phyloP scores from a whole-genome alignment of 2,329 filamentous ascomycete genomes.

The Rutstroemia sp. region DNA sequence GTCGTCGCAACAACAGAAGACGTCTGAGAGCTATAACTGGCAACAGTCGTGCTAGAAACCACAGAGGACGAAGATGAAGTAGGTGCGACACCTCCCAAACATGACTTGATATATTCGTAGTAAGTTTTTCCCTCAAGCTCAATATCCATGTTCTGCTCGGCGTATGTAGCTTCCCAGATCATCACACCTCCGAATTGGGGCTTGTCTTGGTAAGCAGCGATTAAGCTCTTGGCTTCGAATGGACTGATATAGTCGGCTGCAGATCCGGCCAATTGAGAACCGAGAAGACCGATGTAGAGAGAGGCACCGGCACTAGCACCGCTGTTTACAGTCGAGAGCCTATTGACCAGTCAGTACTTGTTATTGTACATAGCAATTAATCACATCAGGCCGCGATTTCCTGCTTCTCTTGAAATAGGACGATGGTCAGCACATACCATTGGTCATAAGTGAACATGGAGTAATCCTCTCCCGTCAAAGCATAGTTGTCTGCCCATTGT shows the following conservation, averaged over 20 bases:
- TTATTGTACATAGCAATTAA: background rate
- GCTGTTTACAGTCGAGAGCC: constrained; percentile 10
- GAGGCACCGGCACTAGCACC: constrained; percentile 23
- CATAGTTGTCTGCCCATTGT: constrained; percentile 12
- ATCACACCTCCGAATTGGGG: constrained; percentile 30
- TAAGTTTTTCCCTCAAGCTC: constrained; percentile 11
- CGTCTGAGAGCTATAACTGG: background rate
- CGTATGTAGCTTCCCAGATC: constrained; percentile 27
- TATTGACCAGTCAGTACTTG: background rate
- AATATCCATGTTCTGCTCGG: constrained; percentile 15
- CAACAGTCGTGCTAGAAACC: background rate
- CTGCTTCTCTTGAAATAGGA: too few species aligned
- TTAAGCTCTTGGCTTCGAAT: constrained; percentile 19
- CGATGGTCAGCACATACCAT: constrained; percentile 14
- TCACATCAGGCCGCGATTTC: too few species aligned
- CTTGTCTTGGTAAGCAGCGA: constrained; percentile 16
- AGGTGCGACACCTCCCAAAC: constrained; percentile 10
- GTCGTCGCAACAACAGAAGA: too few species aligned
- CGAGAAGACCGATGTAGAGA: constrained; percentile 27
- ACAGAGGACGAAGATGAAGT: constrained; percentile 5
- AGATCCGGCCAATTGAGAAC: constrained; percentile 6
- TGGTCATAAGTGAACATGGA: constrained; percentile 21
- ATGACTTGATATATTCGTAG: constrained; percentile 16
- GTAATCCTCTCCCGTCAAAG: background rate
- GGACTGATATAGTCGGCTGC: constrained; percentile 20